Percentiles rank a stretch among this genome's conserved stretches.
These are phyloP conservation scores for Colletotrichum sp. DNA, from an alignment of 2,329 filamentous ascomycete genomes.

Conservation along the genomic window DNA sequence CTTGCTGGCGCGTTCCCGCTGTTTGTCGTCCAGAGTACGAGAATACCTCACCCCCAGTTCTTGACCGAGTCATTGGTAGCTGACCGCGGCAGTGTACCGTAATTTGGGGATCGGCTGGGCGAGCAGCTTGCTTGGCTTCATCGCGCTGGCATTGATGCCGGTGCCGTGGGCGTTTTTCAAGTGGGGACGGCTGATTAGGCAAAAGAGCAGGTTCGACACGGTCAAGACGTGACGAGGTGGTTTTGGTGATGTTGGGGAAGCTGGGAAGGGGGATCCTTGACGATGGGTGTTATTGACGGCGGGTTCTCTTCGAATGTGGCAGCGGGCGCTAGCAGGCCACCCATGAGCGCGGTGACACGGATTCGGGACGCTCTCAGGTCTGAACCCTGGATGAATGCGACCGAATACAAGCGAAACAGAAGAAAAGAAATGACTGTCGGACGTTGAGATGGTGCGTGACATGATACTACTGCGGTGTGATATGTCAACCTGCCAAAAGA, in stretches of 20 bases:
- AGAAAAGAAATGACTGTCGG: fast-evolving
- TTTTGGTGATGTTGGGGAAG: neutral
- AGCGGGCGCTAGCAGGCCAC: neutral
- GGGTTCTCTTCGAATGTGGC: neutral
- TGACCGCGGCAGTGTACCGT: slow-evolving; percentile 41
- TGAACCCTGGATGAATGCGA: fast-evolving
- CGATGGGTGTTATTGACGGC: neutral
- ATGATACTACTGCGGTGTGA: neutral
- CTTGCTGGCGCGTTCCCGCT: slow-evolving; percentile 64
- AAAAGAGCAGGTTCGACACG: slow-evolving; percentile 43
- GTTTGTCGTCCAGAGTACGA: slow-evolving; percentile 63
- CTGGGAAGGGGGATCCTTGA: slow-evolving; percentile 8
- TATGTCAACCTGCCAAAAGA: neutral
- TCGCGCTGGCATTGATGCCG: slow-evolving; percentile 52
- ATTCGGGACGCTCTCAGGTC: neutral
- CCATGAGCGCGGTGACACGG: neutral
- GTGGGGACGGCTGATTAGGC: slow-evolving; percentile 48
- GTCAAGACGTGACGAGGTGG: slow-evolving; percentile 31
- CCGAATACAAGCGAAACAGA: neutral
- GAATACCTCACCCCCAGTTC: neutral
- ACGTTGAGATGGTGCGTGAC: neutral
- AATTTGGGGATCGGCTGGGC: slow-evolving; percentile 52
- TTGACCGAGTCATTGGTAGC: neutral
- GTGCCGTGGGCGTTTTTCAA: slow-evolving; percentile 59
- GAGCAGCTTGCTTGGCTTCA: slow-evolving; percentile 49